Conservation (phyloP, 768 basidiomycete species). For the Mycena amicta region DNA sequence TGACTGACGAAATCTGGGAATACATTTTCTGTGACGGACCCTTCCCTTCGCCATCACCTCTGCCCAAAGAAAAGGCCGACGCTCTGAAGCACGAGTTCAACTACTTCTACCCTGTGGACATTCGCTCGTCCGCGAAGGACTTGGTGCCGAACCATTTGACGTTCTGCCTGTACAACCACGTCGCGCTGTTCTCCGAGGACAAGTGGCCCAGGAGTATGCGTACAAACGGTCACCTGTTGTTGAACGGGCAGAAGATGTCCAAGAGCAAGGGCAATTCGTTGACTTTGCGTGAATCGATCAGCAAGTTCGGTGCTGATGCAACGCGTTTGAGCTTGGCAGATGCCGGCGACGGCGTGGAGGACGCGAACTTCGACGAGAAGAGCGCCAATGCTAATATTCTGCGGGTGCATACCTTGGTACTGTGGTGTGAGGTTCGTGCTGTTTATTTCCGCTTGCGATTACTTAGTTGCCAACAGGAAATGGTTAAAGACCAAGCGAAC, state of each 20-base stretch:
- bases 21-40: constrained; percentile 83
- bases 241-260: constrained; percentile 99
- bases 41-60: constrained; percentile 66
- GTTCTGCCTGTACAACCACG: constrained; percentile 92
- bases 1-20: constrained; percentile 99
- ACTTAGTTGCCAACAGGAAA: constrained; percentile 76
- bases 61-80: constrained; percentile 79
- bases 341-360: constrained; percentile 95
- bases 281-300: constrained; percentile 84
- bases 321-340: constrained; percentile 91
- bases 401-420: constrained; percentile 85
- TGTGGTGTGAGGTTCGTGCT: constrained; percentile 82
- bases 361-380: constrained; percentile 99
- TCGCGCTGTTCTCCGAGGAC: constrained; percentile 89
- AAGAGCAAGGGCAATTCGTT: constrained; percentile 96
- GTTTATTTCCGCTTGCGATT: no score
- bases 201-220: constrained; percentile 93
- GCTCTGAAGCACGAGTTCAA: constrained; percentile 86
- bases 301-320: constrained; percentile 97
- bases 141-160: constrained; percentile 94
- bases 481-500: constrained; percentile 68
- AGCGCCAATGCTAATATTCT: constrained; percentile 96
- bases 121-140: constrained; percentile 98
- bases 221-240: constrained; percentile 92
- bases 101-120: constrained; percentile 98